phyloP scores from a whole-genome alignment of 2,329 filamentous ascomycete genomes.

The Mycosphaerella sp. region DNA sequence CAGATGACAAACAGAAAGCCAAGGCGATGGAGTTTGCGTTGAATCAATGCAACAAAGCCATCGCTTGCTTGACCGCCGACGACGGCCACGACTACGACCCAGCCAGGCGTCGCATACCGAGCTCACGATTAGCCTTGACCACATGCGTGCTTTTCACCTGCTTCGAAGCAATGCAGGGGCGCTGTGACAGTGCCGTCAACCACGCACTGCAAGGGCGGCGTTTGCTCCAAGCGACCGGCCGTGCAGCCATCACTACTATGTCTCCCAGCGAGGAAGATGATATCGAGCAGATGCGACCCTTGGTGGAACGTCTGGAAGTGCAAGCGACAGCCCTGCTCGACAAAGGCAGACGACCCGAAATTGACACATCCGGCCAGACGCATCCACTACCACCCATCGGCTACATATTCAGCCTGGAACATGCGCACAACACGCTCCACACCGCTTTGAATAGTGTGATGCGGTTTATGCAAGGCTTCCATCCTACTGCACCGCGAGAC shows the following conservation, averaged over 20 bases:
- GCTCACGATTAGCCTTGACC: constrained; percentile 27
- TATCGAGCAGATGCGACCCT: constrained; percentile 30
- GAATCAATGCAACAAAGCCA: constrained; percentile 31
- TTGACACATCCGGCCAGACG: constrained; percentile 24
- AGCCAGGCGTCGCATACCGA: constrained; percentile 18
- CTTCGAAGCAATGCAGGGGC: constrained; percentile 33
- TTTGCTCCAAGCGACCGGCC: constrained; percentile 25
- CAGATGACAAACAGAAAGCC: constrained; percentile 28
- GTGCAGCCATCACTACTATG: constrained; percentile 20
- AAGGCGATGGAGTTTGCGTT: constrained; percentile 32
- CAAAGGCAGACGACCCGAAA: constrained; percentile 27
- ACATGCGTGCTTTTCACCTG: constrained; percentile 33
- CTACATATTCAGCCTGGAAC: constrained; percentile 29
- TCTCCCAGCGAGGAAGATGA: constrained; percentile 26
- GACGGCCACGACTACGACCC: constrained; percentile 16
- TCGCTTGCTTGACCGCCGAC: constrained; percentile 27
- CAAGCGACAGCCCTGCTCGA: constrained; percentile 31
- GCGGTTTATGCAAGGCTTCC: constrained; percentile 31
- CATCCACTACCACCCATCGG: constrained; percentile 26
- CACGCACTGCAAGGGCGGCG: constrained; percentile 30
- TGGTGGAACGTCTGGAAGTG: constrained; percentile 31
- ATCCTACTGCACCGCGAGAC: constrained; percentile 26
- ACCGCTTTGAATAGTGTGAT: constrained; percentile 31
- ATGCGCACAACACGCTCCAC: constrained; percentile 31
- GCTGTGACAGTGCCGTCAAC: constrained; percentile 32